Base-by-base conservation (phyloP, 2,329 filamentous ascomycete species). In the Magnaporthiopsis rhizophila region DNA sequence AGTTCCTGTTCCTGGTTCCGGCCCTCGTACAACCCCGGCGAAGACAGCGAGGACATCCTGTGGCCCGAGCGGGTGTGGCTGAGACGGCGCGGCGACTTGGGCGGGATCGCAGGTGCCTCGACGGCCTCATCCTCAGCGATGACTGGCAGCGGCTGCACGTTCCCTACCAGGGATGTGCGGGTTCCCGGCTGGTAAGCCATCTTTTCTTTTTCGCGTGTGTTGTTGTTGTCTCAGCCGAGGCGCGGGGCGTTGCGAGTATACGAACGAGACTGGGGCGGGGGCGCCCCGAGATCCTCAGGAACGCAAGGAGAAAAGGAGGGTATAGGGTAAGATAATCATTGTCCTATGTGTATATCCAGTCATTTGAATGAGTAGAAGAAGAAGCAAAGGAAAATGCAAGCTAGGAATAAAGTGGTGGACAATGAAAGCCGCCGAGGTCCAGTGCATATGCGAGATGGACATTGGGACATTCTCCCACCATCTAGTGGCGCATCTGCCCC, bases 111-210 rank as follows among this genome's bases (percentile, higher is more conserved):
- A 72, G 74, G 6, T 74, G 68, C 21, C 71, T 38, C 68, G 67
- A 24, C 68, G 68, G 13, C 63, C 58, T 74, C 73, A 66, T 77
- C 71, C 69, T 79, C 76, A 36, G 70, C 71, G 64, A 78, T 76
- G 64, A 76, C 70, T 26, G 77, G 76, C 71, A 79, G 72, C 53
- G 71, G 70, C n/a, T 36, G 36, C n/a, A 61, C 59, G 61, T 73
- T 68, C 66, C 67, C 68, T 62, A 66, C 65, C 61, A 72, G 67
- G 58, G 71, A 70, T 60, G 70, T 67, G 62, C 72, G 24, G 63
- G 45, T 11, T 53, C 45, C 50, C 58, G 53, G 32, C 15, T 15
- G 28, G 28, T 58, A 32, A 50, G 34, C 58, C 57, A 30, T 59
- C 24, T 26, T 45, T 45, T 28, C 9, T 36, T 36, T 36, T 9